These are phyloP conservation scores for Exophiala phaeomuriformis DNA, from an alignment of 2,329 filamentous ascomycete genomes.

Conservation along the genomic window DNA sequence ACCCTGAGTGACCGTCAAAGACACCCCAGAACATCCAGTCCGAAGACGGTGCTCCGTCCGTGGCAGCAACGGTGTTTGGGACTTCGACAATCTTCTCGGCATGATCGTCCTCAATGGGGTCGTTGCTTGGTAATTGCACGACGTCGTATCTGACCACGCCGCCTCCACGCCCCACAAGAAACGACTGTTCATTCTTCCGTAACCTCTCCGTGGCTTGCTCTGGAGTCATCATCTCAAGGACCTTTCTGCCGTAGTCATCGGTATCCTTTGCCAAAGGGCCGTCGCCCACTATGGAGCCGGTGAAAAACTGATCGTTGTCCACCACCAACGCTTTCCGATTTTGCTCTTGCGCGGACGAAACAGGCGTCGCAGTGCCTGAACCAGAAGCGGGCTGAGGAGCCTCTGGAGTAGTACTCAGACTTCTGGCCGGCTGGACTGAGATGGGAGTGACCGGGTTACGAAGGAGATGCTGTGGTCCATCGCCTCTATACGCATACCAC, in stretches of 20 bases:
- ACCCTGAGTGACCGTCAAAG: conserved; percentile 94
- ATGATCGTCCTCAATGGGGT: conserved; percentile 97
- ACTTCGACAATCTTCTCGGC: conserved; percentile 96
- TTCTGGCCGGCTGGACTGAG: conserved; percentile 17
- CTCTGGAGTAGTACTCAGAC: conserved; percentile 17
- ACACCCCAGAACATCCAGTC: conserved; percentile 99
- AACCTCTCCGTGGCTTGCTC: conserved; percentile 89
- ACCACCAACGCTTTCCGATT: conserved; percentile 68
- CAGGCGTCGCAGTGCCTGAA: conserved; percentile 29
- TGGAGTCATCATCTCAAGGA: conserved; percentile 92
- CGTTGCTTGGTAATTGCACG: conserved; percentile 89
- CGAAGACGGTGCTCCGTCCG: conserved; percentile 48
- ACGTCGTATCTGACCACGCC: conserved; percentile 93
- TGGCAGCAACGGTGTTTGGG: conserved; percentile 52
- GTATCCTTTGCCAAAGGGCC: conserved; percentile 82
- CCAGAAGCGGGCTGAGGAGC: conserved; percentile 13
- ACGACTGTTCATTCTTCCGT: conserved; percentile 83
- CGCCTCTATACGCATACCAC: conserved; percentile 44
- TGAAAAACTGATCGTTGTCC: conserved; percentile 82
- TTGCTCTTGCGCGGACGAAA: conserved; percentile 46
- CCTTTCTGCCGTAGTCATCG: conserved; percentile 73
- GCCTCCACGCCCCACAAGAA: conserved; percentile 76
- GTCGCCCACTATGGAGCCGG: conserved; percentile 75
- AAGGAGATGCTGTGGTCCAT: conserved; percentile 23
- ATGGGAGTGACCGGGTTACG: conserved; percentile 22